A percentile compares a stretch with the other conserved stretches of the same genome.
Evolutionary conservation across 2,329 filamentous ascomycete species (phyloP).

Genomic region (Cercospora beticola): DNA sequence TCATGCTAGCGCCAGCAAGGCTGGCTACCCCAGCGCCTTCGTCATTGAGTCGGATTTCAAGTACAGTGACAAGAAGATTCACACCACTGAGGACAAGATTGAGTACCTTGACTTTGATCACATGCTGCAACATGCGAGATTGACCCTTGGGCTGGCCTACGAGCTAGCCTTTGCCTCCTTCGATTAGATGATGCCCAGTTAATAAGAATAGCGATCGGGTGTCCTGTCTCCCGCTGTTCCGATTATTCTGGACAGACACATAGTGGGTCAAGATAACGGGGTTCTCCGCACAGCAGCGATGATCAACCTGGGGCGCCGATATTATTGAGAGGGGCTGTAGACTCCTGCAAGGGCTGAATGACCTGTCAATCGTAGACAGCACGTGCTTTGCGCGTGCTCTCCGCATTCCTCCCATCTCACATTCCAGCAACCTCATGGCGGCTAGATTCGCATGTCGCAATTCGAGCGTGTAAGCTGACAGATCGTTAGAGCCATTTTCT

Average conservation of each 20-base stretch:
- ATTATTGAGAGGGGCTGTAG: not conserved
- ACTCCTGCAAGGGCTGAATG: slow-evolving; percentile 3
- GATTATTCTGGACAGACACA: not conserved
- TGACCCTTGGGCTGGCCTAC: slow-evolving; percentile 80
- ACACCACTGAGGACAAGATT: slow-evolving; percentile 68
- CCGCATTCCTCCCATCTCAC: slow-evolving; percentile 7
- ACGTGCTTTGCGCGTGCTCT: slow-evolving; percentile 14
- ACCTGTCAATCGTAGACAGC: slow-evolving; percentile 7
- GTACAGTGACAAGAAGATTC: slow-evolving; percentile 61
- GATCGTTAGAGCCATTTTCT: not conserved
- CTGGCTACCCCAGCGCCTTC: slow-evolving; percentile 72
- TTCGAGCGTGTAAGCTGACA: not conserved
- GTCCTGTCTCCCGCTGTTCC: not conserved
- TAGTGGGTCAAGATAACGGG: not conserved
- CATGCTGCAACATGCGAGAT: slow-evolving; percentile 84
- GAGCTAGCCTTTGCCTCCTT: slow-evolving; percentile 80
- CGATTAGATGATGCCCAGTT: slow-evolving; percentile 36
- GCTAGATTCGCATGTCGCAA: not conserved
- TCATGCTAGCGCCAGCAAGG: slow-evolving; percentile 71
- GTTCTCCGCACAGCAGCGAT: not conserved
- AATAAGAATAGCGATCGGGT: not conserved
- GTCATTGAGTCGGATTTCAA: slow-evolving; percentile 74
- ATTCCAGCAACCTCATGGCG: not conserved
- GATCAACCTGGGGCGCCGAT: not conserved
- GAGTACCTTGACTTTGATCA: slow-evolving; percentile 79